A percentile compares a stretch with the other conserved stretches of the same genome.
These are phyloP conservation scores for Cyberlindnera americana DNA, from an alignment of 805 yeast genomes.

Conservation along the genomic window DNA sequence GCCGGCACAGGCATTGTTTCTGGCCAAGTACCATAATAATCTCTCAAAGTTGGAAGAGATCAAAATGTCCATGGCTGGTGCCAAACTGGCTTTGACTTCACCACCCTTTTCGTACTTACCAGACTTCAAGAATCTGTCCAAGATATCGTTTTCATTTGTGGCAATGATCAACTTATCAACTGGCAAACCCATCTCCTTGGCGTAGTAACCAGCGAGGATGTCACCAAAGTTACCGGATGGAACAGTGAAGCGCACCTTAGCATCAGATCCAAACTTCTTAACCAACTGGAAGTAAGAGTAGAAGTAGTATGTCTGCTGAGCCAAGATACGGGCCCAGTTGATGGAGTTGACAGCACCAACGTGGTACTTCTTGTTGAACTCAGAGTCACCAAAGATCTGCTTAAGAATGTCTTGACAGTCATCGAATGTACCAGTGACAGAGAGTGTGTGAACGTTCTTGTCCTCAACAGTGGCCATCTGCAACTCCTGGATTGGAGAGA, in stretches of 20 bases:
- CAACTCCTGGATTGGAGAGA: constrained; percentile 95
- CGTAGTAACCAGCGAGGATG: constrained; percentile 93
- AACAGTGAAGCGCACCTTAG: constrained; percentile 77
- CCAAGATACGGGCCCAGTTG: constrained; percentile 98
- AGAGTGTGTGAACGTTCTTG: constrained; percentile 87
- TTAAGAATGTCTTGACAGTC: constrained; percentile 98
- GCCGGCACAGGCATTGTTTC: constrained; percentile 53
- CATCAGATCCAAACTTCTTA: constrained; percentile 36
- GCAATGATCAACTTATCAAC: constrained; percentile 84
- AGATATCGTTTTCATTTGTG: constrained; percentile 92
- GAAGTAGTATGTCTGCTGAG: constrained; percentile 96
- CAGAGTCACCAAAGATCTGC: constrained; percentile 83
- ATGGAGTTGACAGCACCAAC: constrained; percentile 98
- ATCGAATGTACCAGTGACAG: constrained; percentile 95
- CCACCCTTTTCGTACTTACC: constrained; percentile 78
- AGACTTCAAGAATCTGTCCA: constrained; percentile 85
- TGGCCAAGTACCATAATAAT: constrained; percentile 88
- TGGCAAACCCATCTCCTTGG: constrained; percentile 94
- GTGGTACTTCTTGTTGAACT: constrained; percentile 85
- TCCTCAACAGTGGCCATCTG: constrained; percentile 98
- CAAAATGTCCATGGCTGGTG: constrained; percentile 98
- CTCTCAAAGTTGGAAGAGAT: constrained; percentile 96
- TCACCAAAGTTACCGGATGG: constrained; percentile 99
- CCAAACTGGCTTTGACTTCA: constrained; percentile 80
- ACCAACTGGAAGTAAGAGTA: constrained; percentile 77